These are phyloP conservation scores for Hippophae rhamnoides DNA, from an alignment of 306 rosid species.

Conservation along the genomic window DNA sequence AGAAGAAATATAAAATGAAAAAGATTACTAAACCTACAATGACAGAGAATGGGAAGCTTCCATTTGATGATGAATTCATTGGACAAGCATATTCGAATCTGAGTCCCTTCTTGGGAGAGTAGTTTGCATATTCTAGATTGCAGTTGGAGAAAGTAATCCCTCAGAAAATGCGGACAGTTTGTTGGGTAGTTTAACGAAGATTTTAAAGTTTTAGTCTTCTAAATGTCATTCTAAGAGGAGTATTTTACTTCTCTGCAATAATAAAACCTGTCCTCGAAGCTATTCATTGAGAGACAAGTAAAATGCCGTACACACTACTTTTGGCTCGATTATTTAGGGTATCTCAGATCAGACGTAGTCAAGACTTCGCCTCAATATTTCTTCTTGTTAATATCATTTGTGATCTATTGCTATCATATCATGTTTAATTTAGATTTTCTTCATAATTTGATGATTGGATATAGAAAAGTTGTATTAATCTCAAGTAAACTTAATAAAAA, in stretches of 20 bases:
- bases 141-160: conserved; percentile 26
- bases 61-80: conserved; percentile 12
- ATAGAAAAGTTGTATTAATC: no score
- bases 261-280: conserved; percentile 10
- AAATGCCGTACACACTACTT: neutral
- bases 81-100: conserved; percentile 20
- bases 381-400: no score
- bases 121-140: conserved; percentile 34
- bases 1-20: conserved; percentile 18
- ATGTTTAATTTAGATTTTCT: no score
- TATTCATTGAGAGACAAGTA: conserved; percentile 19
- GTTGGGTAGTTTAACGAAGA: conserved; percentile 42
- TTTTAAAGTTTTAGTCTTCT: conserved; percentile 33
- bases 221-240: conserved; percentile 15
- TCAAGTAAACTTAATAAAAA: no score
- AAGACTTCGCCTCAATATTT: no score
- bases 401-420: no score
- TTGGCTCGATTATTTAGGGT: neutral
- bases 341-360: no score
- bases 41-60: conserved; percentile 42
- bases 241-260: neutral
- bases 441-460: no score
- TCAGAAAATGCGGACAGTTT: conserved; percentile 30
- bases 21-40: conserved; percentile 22
- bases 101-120: conserved; percentile 37